Percentiles rank a stretch among this genome's conserved stretches.
Evolutionary conservation across 148 eudicot species (phyloP).

Genomic region (Vaccinium myrtillus): DNA sequence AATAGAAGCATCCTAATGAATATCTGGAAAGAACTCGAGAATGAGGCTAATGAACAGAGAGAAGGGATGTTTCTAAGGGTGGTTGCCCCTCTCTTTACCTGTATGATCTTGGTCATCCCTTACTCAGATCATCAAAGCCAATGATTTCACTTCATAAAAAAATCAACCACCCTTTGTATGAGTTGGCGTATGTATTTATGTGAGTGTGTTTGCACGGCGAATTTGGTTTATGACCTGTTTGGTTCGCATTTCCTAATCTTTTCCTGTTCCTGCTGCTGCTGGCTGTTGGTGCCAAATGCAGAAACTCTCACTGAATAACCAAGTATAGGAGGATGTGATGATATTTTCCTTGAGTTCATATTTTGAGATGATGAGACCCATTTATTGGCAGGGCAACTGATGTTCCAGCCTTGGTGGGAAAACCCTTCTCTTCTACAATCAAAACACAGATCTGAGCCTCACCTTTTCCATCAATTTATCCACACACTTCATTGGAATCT

Average conservation of each 20-base stretch:
- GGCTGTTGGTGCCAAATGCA: not conserved
- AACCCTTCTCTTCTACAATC: not conserved
- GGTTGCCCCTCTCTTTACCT: not conserved
- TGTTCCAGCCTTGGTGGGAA: constrained; percentile 2
- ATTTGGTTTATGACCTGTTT: not conserved
- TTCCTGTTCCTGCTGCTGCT: not conserved
- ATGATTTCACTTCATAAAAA: not conserved
- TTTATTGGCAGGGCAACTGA: not conserved
- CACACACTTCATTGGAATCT: not conserved
- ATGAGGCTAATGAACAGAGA: not conserved
- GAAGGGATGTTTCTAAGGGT: constrained; percentile 2
- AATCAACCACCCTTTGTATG: not conserved
- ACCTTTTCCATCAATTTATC: not conserved
- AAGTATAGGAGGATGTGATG: not conserved
- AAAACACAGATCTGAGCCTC: constrained; percentile 6
- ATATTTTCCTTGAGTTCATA: not conserved
- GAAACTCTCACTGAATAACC: not conserved
- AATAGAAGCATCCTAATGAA: not conserved
- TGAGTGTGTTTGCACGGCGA: not conserved
- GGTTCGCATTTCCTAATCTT: not conserved
- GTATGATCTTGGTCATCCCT: not conserved
- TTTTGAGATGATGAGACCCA: not conserved
- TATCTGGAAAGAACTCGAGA: not conserved
- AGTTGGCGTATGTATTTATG: not conserved
- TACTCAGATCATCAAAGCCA: not conserved